Conservation (phyloP, 2,329 filamentous ascomycete species). For the Hypoxylon sp. region DNA sequence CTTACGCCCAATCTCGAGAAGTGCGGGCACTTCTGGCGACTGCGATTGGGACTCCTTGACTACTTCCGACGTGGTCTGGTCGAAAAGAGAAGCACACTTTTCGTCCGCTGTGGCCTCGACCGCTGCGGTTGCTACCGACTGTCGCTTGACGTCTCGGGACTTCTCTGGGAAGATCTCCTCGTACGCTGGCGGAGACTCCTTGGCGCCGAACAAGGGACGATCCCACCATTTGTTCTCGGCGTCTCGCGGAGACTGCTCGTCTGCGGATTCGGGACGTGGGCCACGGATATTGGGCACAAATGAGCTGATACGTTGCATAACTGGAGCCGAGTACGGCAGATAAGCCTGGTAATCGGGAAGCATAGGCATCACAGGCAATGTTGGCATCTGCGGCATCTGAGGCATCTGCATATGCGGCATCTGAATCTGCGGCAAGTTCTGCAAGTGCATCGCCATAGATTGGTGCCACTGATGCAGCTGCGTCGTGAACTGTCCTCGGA, state of each 20-base stretch:
- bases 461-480: conserved; percentile 82
- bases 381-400: conserved; percentile 61
- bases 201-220: conserved; percentile 59
- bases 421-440: conserved; percentile 68
- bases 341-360: conserved; percentile 78
- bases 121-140: conserved; percentile 64
- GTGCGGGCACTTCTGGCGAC: conserved; percentile 46
- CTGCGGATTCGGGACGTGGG: conserved; percentile 58
- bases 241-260: conserved; percentile 51
- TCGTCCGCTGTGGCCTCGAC: conserved; percentile 66
- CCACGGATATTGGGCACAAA: conserved; percentile 71
- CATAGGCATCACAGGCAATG: conserved; percentile 65
- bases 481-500: conserved; percentile 75
- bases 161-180: conserved; percentile 72
- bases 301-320: conserved; percentile 76
- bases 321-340: conserved; percentile 59
- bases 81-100: conserved; percentile 63
- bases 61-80: conserved; percentile 51
- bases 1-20: conserved; percentile 69
- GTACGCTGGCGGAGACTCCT: conserved; percentile 73
- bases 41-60: conserved; percentile 42
- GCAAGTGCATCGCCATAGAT: conserved; percentile 70
- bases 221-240: conserved; percentile 72
- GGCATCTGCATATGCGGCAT: conserved; percentile 70
- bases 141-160: conserved; percentile 65